A percentile compares a stretch with the other conserved stretches of the same genome.
These are phyloP conservation scores for Acidiella bohemica DNA, from an alignment of 495 filamentous ascomycete genomes.

Conservation along the genomic window DNA sequence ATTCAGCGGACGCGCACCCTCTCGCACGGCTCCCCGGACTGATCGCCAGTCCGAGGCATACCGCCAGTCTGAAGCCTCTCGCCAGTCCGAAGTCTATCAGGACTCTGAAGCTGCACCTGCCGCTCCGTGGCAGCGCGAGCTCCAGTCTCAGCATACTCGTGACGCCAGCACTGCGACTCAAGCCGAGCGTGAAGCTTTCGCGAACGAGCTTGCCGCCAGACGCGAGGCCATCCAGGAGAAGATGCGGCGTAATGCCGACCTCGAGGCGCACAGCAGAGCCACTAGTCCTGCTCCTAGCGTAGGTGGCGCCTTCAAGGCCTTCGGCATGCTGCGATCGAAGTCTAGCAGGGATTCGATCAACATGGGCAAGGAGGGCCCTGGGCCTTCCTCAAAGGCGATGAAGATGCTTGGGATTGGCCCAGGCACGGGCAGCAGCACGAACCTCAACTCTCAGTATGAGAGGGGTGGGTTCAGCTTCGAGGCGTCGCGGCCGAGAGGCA, in stretches of 20 bases:
- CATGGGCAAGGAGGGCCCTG: conserved; percentile 19
- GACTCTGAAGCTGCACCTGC: conserved; percentile 22
- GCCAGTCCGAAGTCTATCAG: conserved; percentile 11
- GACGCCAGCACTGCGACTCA: conserved; percentile 47
- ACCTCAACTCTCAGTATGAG: conserved; percentile 23
- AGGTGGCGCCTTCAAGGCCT: conserved; percentile 41
- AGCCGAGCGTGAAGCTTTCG: conserved; percentile 62
- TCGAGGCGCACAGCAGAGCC: conserved; percentile 35
- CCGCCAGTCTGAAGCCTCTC: conserved; percentile 23
- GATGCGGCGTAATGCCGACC: conserved; percentile 56
- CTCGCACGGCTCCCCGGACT: background rate
- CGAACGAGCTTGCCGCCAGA: conserved; percentile 63
- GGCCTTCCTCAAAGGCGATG: conserved; percentile 45
- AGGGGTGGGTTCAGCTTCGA: conserved; percentile 16
- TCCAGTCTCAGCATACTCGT: conserved; percentile 35
- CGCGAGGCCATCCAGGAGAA: conserved; percentile 69
- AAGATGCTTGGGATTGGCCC: conserved; percentile 57
- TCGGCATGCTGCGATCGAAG: conserved; percentile 57
- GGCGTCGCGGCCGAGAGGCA: conserved; percentile 2
- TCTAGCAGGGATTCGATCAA: conserved; percentile 47
- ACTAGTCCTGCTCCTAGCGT: conserved; percentile 35
- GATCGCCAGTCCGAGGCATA: conserved; percentile 12
- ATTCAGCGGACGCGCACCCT: conserved; percentile 15
- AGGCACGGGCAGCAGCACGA: conserved; percentile 29
- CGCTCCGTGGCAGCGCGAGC: conserved; percentile 28